These are phyloP conservation scores for Herpetospermum pedunculosum DNA, from an alignment of 306 rosid genomes.

Conservation along the genomic window DNA sequence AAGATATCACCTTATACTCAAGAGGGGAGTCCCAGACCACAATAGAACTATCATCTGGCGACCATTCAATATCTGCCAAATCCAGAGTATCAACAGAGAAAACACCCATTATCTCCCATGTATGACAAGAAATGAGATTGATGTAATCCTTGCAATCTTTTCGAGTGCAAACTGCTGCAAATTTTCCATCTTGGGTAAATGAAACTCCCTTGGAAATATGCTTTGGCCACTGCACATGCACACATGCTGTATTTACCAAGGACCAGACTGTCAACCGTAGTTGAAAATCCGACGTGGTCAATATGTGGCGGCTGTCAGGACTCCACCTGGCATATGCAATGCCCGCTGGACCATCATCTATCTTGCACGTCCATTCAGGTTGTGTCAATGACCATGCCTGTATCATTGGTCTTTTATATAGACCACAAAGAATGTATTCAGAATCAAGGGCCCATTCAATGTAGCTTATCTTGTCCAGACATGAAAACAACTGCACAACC, in stretches of 20 bases:
- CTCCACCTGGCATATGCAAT: slow-evolving; percentile 98
- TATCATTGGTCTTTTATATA: slow-evolving; percentile 83
- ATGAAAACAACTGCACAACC: slow-evolving; percentile 98
- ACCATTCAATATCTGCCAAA: slow-evolving; percentile 89
- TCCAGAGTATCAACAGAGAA: slow-evolving; percentile 85
- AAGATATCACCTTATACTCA: slow-evolving; percentile 65
- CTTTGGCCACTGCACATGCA: slow-evolving; percentile 90
- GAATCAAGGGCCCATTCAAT: slow-evolving; percentile 98
- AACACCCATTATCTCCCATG: slow-evolving; percentile 93
- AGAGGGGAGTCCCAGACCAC: slow-evolving; percentile 95
- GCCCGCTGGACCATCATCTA: slow-evolving; percentile 97
- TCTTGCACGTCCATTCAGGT: slow-evolving; percentile 99
- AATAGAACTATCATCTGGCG: slow-evolving; percentile 98
- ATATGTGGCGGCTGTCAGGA: slow-evolving; percentile 97
- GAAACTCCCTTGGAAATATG: slow-evolving; percentile 93
- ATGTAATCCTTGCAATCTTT: slow-evolving; percentile 91
- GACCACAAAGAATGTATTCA: slow-evolving; percentile 95
- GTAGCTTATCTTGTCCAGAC: slow-evolving; percentile 97
- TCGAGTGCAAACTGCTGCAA: slow-evolving; percentile 90
- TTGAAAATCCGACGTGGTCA: slow-evolving; percentile 90
- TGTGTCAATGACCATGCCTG: slow-evolving; percentile 96
- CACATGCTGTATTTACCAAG: slow-evolving; percentile 82
- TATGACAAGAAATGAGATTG: slow-evolving; percentile 75
- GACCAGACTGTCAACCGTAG: slow-evolving; percentile 94
- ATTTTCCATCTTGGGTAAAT: slow-evolving; percentile 82